Base-by-base conservation (phyloP, 768 basidiomycete species). In the Leccinum sublutescens region DNA sequence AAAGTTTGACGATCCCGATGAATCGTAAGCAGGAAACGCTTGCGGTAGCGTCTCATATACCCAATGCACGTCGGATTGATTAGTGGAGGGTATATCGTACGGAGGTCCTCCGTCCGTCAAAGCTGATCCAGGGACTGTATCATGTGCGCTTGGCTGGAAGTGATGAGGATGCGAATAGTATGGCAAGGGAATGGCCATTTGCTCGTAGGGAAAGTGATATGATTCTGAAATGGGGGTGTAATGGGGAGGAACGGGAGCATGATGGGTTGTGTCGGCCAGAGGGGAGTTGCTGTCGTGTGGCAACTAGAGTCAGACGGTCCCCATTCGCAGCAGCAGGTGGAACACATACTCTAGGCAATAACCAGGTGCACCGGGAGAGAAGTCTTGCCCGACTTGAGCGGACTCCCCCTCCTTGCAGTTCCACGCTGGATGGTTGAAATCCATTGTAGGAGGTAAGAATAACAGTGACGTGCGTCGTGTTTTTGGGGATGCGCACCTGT, bases 341-440 rank as follows among this genome's bases (percentile, higher is more conserved):
- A 9, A 36, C 33, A 50, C 65, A 15, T 61, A 67, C 65, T 12
- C 9, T 3, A 4, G 2, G 51, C 19, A 12, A 50, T 7, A 4
- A 56, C 53, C 17, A 56, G 31, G 31, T 33, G 50, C 12, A 9
- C n/a, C 11, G 23, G 49, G 21, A 17, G 7, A 5, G 36, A 11
- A 6, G 31, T 21, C 25, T 47, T 62, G 60, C 19, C 8, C n/a
- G 34, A 6, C 17, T 10, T 17, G 38, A 27, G 8, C 3, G 45
- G 21, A 21, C 19, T 53, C 34, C 12, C 17, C 54, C 11, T 54
- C 38, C 1, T 23, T 15, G 21, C n/a, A 21, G 19, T 14, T 38
- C 51, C 48, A 6, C 5, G 17, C 12, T 6, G 21, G 27, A 33
- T 5, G 2, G 8, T 21, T 3, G 33, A 36, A 19, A 14, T 38